Evolutionary conservation across 2,329 filamentous ascomycete species (phyloP).

Genomic region (Epichloe baconii): DNA sequence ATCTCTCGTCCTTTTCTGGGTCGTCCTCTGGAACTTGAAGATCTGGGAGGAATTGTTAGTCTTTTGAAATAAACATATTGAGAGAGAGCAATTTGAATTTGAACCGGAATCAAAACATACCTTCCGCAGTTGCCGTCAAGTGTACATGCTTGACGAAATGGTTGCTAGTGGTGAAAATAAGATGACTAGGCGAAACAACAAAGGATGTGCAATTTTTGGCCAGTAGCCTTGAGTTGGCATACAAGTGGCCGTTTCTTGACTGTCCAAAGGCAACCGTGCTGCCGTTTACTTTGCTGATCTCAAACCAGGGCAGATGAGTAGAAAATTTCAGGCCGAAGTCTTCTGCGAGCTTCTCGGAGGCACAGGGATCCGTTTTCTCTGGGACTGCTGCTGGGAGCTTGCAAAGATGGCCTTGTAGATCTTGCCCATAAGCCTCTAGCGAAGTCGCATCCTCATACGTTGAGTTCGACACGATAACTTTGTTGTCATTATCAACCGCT

Average conservation of each 20-base stretch:
- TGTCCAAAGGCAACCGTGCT: slow-evolving; percentile 45
- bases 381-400: slow-evolving; percentile 19
- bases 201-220: slow-evolving; percentile 90
- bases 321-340: slow-evolving; percentile 27
- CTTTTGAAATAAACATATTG: background rate
- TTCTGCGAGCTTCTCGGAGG: slow-evolving; percentile 11
- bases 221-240: slow-evolving; percentile 60
- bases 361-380: background rate
- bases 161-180: slow-evolving; percentile 85
- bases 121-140: slow-evolving; percentile 45
- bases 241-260: slow-evolving; percentile 64
- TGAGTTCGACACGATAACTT: slow-evolving; percentile 17
- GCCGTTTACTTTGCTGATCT: slow-evolving; percentile 30
- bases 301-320: slow-evolving; percentile 38
- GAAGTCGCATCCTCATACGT: slow-evolving; percentile 18
- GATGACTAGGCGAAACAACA: slow-evolving; percentile 62
- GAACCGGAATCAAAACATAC: slow-evolving; percentile 29
- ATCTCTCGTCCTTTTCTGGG: slow-evolving; percentile 83
- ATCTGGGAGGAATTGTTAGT: slow-evolving; percentile 31
- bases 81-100: background rate
- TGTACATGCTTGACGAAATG: slow-evolving; percentile 94
- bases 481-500: slow-evolving; percentile 9
- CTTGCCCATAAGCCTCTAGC: slow-evolving; percentile 30
- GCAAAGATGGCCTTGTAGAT: slow-evolving; percentile 32
- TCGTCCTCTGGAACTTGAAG: slow-evolving; percentile 78